Conservation (phyloP, 257 asterid genomes). For the Euphrasia confusa region DNA sequence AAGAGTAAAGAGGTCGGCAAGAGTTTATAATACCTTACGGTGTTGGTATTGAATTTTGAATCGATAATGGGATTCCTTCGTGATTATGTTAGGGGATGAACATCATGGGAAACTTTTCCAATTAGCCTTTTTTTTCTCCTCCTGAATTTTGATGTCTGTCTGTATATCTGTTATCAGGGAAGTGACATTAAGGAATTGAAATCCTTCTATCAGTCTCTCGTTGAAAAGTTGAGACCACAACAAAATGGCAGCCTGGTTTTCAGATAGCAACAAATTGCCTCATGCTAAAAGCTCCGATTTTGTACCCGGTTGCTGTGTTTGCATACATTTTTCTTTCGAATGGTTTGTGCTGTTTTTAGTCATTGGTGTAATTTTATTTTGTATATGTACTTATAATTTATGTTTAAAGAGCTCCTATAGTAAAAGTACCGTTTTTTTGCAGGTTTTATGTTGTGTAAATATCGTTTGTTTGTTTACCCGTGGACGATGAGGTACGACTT, state of each 20-base stretch:
- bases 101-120: too few species aligned
- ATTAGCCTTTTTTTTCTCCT: too few species aligned
- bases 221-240: constrained; percentile 70
- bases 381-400: not conserved
- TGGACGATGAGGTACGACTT: constrained; percentile 48
- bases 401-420: constrained; percentile 2
- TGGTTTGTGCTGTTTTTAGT: constrained; percentile 26
- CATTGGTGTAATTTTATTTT: constrained; percentile 1
- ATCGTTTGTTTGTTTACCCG: constrained; percentile 30
- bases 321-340: constrained; percentile 23
- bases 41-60: too few species aligned
- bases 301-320: constrained; percentile 30
- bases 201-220: constrained; percentile 71
- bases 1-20: too few species aligned
- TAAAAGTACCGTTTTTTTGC: constrained; percentile 24
- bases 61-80: too few species aligned
- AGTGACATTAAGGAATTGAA: constrained; percentile 66
- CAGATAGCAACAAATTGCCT: constrained; percentile 41
- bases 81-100: too few species aligned
- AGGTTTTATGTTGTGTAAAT: constrained; percentile 63
- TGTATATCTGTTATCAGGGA: constrained; percentile 39
- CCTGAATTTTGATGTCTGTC: not conserved
- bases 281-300: constrained; percentile 22
- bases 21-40: too few species aligned
- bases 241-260: constrained; percentile 83